Conservation (phyloP, 75 land plant species). For the Adiantum capillusveneris region DNA sequence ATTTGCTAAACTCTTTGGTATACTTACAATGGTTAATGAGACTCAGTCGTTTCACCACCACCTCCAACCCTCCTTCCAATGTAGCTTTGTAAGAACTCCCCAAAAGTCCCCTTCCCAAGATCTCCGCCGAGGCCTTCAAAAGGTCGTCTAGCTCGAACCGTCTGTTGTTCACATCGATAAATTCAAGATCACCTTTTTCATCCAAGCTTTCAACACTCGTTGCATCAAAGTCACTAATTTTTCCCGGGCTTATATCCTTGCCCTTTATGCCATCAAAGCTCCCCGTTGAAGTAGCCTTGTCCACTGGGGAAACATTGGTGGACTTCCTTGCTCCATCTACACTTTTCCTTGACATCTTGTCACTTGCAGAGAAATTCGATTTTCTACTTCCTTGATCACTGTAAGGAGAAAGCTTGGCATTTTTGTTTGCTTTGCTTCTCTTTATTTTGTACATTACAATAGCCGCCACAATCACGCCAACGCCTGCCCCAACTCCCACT, state of each 20-base stretch:
- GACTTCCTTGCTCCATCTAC: not conserved
- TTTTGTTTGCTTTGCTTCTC: conserved; percentile 35
- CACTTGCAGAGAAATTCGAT: conserved; percentile 39
- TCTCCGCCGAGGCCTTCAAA: conserved; percentile 84
- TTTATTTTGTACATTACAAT: not conserved
- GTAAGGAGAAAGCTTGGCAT: too few species aligned
- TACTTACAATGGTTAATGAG: conserved; percentile 49
- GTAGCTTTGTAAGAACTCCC: conserved; percentile 80
- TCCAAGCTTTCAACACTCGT: conserved; percentile 22
- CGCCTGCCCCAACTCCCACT: too few species aligned
- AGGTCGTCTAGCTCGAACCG: conserved; percentile 81
- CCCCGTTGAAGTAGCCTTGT: too few species aligned
- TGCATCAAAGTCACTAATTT: conserved; percentile 38
- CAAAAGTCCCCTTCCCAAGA: conserved; percentile 82
- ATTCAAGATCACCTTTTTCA: conserved; percentile 75
- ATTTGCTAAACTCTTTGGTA: conserved; percentile 62
- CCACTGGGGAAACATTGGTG: too few species aligned
- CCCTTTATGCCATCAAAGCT: too few species aligned
- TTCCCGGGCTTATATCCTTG: conserved; percentile 30
- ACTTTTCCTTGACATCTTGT: conserved; percentile 8
- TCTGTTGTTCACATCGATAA: conserved; percentile 50
- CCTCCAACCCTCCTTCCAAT: conserved; percentile 60
- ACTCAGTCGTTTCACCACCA: conserved; percentile 71
- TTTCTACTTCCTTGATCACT: conserved; percentile 59
- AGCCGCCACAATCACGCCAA: too few species aligned